These are phyloP conservation scores for Cercospora zeina DNA, from an alignment of 2,329 filamentous ascomycete genomes.

Conservation along the genomic window DNA sequence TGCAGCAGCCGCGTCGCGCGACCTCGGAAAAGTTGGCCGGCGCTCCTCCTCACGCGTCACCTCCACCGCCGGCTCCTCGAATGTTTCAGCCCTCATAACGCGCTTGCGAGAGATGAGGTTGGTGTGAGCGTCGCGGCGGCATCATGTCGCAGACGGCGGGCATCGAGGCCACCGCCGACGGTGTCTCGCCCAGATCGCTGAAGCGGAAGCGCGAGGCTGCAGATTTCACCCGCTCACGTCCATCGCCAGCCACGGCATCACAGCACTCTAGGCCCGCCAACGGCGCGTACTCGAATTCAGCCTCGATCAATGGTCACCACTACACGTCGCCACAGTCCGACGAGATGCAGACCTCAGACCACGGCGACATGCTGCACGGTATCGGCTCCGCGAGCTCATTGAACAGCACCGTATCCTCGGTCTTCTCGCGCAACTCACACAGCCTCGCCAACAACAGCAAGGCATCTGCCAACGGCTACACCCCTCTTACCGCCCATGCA, in stretches of 20 bases:
- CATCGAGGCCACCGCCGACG: constrained; percentile 25
- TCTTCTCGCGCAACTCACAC: constrained; percentile 61
- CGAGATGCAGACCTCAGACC: constrained; percentile 40
- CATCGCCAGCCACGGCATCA: constrained; percentile 17
- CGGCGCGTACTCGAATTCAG: constrained; percentile 19
- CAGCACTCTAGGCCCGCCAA: constrained; percentile 20
- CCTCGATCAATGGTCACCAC: constrained; percentile 25
- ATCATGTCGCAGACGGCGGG: constrained; percentile 37
- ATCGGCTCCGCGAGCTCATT: constrained; percentile 72
- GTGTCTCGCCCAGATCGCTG: constrained; percentile 32
- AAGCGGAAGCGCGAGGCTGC: constrained; percentile 34
- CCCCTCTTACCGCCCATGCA: constrained; percentile 62
- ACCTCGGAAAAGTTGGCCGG: constrained; percentile 22
- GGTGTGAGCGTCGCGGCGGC: constrained; percentile 31
- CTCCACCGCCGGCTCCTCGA: constrained; percentile 3
- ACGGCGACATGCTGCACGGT: constrained; percentile 67
- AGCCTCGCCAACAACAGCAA: constrained; percentile 59
- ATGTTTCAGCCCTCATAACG: constrained; percentile 6
- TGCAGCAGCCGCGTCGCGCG: constrained; percentile 13
- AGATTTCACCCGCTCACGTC: constrained; percentile 21
- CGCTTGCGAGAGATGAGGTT: constrained; percentile 24
- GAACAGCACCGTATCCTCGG: constrained; percentile 68
- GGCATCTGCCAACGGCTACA: constrained; percentile 57
- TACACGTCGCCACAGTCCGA: constrained; percentile 39
- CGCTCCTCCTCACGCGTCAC: constrained; percentile 10